Percentiles rank a stretch among this genome's conserved stretches.
phyloP scores from a whole-genome alignment of 768 basidiomycete genomes.

The Gloeostereum incarnatum region DNA sequence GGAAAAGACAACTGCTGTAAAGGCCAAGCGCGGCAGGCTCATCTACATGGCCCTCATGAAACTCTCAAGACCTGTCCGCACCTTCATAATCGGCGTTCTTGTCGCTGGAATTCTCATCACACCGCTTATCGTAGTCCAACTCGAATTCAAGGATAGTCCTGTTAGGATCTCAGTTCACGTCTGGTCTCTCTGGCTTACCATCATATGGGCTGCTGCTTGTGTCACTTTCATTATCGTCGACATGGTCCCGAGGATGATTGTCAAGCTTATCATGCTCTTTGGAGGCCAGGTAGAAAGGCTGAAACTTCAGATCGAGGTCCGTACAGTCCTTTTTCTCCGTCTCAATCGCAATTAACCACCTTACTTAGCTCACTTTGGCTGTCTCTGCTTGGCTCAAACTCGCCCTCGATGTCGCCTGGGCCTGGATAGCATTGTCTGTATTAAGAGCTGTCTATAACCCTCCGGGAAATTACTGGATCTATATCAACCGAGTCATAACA shows the following conservation, averaged over 20 bases:
- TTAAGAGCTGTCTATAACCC: constrained; percentile 50
- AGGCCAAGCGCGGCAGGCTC: constrained; percentile 53
- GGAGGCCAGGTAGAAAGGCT: constrained; percentile 58
- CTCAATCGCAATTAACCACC: constrained; percentile 1
- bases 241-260: constrained; percentile 44
- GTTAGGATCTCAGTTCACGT: constrained; percentile 48
- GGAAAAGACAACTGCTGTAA: constrained; percentile 19
- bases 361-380: constrained; percentile 48
- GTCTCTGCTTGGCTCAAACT: constrained; percentile 68
- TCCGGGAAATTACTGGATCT: constrained; percentile 55
- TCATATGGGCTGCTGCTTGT: constrained; percentile 56
- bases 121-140: constrained; percentile 58
- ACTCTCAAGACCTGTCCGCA: constrained; percentile 49
- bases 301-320: constrained; percentile 61
- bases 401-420: constrained; percentile 54
- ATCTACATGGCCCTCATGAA: constrained; percentile 62
- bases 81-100: constrained; percentile 46
- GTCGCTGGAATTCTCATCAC: constrained; percentile 59
- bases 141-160: constrained; percentile 42
- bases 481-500: constrained; percentile 66
- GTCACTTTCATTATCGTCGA: constrained; percentile 58
- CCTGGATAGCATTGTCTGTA: constrained; percentile 66
- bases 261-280: constrained; percentile 42
- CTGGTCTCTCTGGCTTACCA: constrained; percentile 61
- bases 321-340: constrained; percentile 5